Base-by-base conservation (phyloP, 2,329 filamentous ascomycete genomes). In the Aspergillus spinulosporus region DNA sequence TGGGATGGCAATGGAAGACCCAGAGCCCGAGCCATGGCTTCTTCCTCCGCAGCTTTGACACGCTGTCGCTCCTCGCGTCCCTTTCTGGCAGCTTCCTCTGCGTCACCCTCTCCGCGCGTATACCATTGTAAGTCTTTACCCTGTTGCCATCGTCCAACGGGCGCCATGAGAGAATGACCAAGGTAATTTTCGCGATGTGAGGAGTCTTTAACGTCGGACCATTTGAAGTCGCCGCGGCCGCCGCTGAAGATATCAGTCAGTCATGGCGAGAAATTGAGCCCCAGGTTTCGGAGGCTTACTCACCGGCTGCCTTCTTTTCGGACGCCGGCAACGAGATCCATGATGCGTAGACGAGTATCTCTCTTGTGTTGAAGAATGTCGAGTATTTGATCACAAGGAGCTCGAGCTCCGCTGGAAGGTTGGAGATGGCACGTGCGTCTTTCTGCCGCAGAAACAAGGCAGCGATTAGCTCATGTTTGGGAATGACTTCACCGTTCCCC, bases 251-350 rank as follows among this genome's bases (percentile, higher is more conserved):
- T 21, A 54, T 42, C 11, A 49, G 42, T 64, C 58, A 62, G 56
- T 42, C 56, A 48, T 36, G 28, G 15, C 53, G 5, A 31, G 2
- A 9, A 42, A 32, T 5, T 12, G 2, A 39, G 8, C 21, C 21
- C 21, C 32, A 5, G 50, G 11, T 51, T 5, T 3, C 2, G 40
- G 5, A 3, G 12, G 3, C 54, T 9, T 34, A 36, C 74, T 65
- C 71, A 88, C 66, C 91, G 94, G 61, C 82, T 85, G 60, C 85
- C 85, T 73, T 96, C 93, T 77, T 99, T 97, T 69, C 92, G 90
- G 60, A 99, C 88, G 42, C 89, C 91, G 58, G 92, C 90, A 53
- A 97, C 85, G 54, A 99, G 84, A 82, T 99, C 94, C 94, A 99
- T 97, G 55, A 28, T 75, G 44, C 28, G 11, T 26, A 58, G 61